phyloP scores from a whole-genome alignment of 140 eudicot species.

The Flaveria floridana region DNA sequence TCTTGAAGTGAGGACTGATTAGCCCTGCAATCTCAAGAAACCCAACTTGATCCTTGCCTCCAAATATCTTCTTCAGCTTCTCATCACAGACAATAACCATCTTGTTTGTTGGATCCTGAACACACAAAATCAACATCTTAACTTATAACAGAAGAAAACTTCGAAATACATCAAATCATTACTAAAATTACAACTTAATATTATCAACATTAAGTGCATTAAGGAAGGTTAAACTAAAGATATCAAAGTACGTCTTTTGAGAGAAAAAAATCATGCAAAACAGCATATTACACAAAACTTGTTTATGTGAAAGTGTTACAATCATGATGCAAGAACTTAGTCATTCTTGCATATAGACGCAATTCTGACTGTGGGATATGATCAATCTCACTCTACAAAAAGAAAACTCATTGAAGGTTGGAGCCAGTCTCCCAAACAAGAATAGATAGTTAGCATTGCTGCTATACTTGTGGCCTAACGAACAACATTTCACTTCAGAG shows the following conservation, averaged over 20 bases:
- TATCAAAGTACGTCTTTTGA: not conserved
- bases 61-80: conserved; percentile 75
- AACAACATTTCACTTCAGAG: not conserved
- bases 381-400: not conserved
- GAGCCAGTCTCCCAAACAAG: not conserved
- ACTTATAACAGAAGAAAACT: not conserved
- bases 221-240: conserved; percentile 6
- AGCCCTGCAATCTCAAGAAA: conserved; percentile 89
- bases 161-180: too few relatives aligned
- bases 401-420: not conserved
- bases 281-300: conserved; percentile 13
- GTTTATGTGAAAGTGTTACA: conserved; percentile 13
- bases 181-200: too few relatives aligned
- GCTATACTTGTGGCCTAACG: not conserved
- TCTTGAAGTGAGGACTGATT: conserved; percentile 71
- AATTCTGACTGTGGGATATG: conserved; percentile 6
- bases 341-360: not conserved
- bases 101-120: conserved; percentile 68
- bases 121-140: not conserved
- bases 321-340: not conserved
- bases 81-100: conserved; percentile 78
- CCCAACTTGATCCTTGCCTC: conserved; percentile 64
- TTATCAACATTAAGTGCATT: conserved; percentile 30
- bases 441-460: not conserved
- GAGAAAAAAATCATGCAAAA: conserved; percentile 13